phyloP scores from a whole-genome alignment of 306 rosid genomes.

The Spatholobus suberectus region DNA sequence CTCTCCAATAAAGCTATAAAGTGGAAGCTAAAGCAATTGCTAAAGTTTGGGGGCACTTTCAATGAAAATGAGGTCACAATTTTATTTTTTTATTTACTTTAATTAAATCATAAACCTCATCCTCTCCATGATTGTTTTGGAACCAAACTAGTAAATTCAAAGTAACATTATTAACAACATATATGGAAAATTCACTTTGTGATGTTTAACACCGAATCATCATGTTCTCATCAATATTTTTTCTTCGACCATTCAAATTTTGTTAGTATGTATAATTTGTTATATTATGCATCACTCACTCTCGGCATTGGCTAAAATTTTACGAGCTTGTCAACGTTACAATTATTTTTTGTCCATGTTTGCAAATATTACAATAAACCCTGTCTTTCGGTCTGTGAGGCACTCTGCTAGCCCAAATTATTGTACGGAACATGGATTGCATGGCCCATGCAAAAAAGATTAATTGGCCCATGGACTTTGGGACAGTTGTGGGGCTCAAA shows the following conservation, averaged over 20 bases:
- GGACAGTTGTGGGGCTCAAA: conserved; percentile 47
- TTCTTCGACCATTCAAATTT: neutral
- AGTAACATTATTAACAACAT: neutral
- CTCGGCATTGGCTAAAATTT: neutral
- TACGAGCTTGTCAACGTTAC: neutral
- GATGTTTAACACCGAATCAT: neutral
- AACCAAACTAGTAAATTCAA: conserved; percentile 4
- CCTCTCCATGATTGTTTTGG: conserved; percentile 33
- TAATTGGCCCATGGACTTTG: conserved; percentile 47
- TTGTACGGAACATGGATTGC: conserved; percentile 37
- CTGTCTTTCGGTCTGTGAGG: neutral
- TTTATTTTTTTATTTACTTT: neutral
- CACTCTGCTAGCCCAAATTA: conserved; percentile 38
- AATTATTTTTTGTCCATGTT: neutral
- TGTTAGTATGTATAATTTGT: neutral
- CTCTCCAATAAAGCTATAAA: conserved; percentile 50
- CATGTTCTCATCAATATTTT: neutral
- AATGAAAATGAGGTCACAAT: conserved; percentile 51
- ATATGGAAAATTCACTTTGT: conserved; percentile 17
- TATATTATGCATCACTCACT: neutral
- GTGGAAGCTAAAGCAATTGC: conserved; percentile 35
- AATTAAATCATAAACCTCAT: conserved; percentile 23
- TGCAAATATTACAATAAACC: neutral
- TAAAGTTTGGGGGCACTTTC: conserved; percentile 54
- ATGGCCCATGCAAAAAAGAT: conserved; percentile 48